phyloP scores from a whole-genome alignment of 768 basidiomycete species.

The Royoungia palumana region DNA sequence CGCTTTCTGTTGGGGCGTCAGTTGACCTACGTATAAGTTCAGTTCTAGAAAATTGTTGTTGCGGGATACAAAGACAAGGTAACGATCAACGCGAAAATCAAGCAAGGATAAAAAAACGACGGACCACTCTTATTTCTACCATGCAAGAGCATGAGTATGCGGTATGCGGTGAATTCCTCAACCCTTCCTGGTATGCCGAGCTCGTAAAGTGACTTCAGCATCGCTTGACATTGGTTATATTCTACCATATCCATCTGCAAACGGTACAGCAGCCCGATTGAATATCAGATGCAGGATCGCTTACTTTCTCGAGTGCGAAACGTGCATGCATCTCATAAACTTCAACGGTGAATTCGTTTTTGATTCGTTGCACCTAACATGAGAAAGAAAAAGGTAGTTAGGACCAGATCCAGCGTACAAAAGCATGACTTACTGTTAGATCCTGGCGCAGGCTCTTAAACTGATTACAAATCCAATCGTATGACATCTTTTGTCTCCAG shows the following conservation, averaged over 20 bases:
- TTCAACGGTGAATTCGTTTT: conserved; percentile 95
- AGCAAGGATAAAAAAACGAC: conserved; percentile 23
- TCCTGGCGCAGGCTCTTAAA: conserved; percentile 98
- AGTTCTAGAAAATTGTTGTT: conserved; percentile 57
- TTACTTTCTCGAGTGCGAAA: conserved; percentile 89
- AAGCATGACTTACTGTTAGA: conserved; percentile 71
- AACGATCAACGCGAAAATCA: conserved; percentile 1
- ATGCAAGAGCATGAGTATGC: conserved; percentile 92
- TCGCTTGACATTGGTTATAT: conserved; percentile 97
- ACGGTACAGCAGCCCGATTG: conserved; percentile 15
- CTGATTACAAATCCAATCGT: conserved; percentile 94
- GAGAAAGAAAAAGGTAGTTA: conserved; percentile 9
- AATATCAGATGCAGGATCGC: conserved; percentile 21
- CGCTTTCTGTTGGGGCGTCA: conserved; percentile 88
- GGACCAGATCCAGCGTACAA: not conserved
- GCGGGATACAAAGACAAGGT: not conserved
- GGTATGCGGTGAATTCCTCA: conserved; percentile 96
- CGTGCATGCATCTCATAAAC: conserved; percentile 99
- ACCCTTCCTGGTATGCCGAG: conserved; percentile 89
- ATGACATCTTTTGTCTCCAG: conserved; percentile 75
- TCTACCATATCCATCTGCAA: conserved; percentile 93
- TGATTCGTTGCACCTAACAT: conserved; percentile 91
- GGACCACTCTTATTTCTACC: conserved; percentile 90
- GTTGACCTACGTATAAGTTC: conserved; percentile 95
- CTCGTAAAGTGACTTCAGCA: conserved; percentile 86